Evolutionary conservation across 2,329 filamentous ascomycete species (phyloP), one percentile per base, ranked within the genome.

Genomic region (Leptographium galeiforme): DNA sequence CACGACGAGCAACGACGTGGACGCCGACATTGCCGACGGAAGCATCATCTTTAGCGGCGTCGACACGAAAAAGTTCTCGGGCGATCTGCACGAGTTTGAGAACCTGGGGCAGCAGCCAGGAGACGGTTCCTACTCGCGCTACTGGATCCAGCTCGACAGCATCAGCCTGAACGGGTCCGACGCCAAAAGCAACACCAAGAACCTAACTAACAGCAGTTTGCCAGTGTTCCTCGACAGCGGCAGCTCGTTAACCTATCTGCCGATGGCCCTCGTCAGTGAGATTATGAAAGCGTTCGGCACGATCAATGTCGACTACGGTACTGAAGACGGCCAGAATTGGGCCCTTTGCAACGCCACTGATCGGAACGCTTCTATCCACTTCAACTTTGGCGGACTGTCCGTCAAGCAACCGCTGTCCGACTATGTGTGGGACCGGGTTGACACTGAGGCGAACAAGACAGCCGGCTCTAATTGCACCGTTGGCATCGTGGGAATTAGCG

Each of bases 191-290:
- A 45, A 49, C 10, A 55, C 54, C 32, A 3, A 12, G 8, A 60
- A 56, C 8, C 61, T 61, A 55, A 25, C 55, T 43, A 48, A 61
- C 55, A 68, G 67, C 41, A 66, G 71, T 16, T 59, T 71, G 10
- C 65, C 72, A 33, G 72, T 78, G 34, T 73, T 82, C 50, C 72
- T 86, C 32, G 82, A 86, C 66, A 82, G 79, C 14, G 85, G 85
- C 54, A 83, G 79, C 57, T 84, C 79, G 44, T 69, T 86, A 53
- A 84, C 78, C 64, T 79, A 83, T 57, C 73, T 89, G 2, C 85
- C 85, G 3, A 68, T 77, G 55, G 62, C 69, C 36, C 65, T 85
- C 55, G 74, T 79, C 55, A 57, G 66, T 33, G 59, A 64, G 36
- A 67, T 82, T 38, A 70, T 68, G 61, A 54, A 65, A 51, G 62